Evolutionary conservation across 352 stramenopile genomes (phyloP), one percentile per base, ranked within the genome.

Genomic region (Plasmopara muralis): DNA sequence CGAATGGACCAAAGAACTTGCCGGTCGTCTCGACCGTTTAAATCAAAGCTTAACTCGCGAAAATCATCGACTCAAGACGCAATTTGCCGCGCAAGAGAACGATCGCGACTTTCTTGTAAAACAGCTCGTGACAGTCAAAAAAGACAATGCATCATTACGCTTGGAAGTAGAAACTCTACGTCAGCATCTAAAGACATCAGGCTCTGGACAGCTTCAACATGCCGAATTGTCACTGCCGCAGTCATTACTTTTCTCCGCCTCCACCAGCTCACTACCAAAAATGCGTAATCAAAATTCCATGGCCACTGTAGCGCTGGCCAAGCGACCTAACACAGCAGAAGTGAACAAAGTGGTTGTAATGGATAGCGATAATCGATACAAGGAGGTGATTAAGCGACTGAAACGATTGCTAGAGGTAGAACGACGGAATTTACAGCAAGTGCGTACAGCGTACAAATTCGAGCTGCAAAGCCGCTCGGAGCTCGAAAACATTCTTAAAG

Each of bases 81-180:
- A 97, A 53, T 97, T 95, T 50, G 88, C 89, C 46, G 93, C 76
- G 9, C 86, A 97, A 64, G 87, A 97, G 52, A 91, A 97, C 53
- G 90, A 97, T 68, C 74, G 90, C n/a, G 85, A 97, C 54, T 97
- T 95, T 43, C 79, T 97, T 18, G 85, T 97, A 13, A 87, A 87
- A 57, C 85, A 97, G 62, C 82, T 97, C 14, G 89, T 97, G 29
- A 79, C 67, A 4, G 83, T 93, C 31, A 96, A 95, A 64, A 96
- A 97, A 58, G 89, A 97, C 50, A 96, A 96, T 37, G 81, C 83
- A 30, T 71, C 77, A 12, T 57, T 96, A 3, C 64, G 85, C 37
- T 67, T 77, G 50, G 78, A 86, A 43, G 55, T 78, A 25, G 77
- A 89, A 4, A 47, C 50, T 12, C 47, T 83, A 34, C 80, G 77